Percentiles rank a stretch among this genome's conserved stretches.
These are phyloP conservation scores for Plasmodium sp. DNA, from an alignment of 169 alveolate genomes.

Conservation along the genomic window DNA sequence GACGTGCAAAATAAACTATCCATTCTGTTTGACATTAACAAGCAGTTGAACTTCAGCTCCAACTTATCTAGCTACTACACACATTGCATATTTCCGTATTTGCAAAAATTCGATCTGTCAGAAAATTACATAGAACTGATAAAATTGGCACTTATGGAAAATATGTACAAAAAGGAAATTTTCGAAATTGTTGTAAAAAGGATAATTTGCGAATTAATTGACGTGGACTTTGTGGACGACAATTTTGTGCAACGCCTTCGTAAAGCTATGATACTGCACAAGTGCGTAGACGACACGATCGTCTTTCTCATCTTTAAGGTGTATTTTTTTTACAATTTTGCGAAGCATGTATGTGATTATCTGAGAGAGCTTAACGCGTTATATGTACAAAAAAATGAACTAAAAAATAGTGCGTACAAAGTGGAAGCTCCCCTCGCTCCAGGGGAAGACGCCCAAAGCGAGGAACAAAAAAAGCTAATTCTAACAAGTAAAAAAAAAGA, in stretches of 20 bases:
- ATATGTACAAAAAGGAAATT: constrained; percentile 61
- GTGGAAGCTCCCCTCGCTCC: not conserved
- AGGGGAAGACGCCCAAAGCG: not conserved
- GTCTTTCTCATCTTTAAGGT: constrained; percentile 35
- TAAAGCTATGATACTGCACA: constrained; percentile 6
- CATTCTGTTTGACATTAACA: constrained; percentile 49
- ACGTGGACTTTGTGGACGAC: constrained; percentile 9
- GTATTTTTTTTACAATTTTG: constrained; percentile 36
- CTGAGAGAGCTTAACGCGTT: constrained; percentile 29
- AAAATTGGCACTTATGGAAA: constrained; percentile 28
- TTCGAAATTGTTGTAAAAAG: constrained; percentile 35
- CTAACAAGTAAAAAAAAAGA: constrained; percentile 62
- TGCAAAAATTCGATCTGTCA: constrained; percentile 5
- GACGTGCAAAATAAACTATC: constrained; percentile 24
- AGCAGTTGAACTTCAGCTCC: constrained; percentile 40
- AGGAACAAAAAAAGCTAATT: constrained; percentile 15
- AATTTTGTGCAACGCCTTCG: constrained; percentile 12
- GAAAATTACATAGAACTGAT: constrained; percentile 44
- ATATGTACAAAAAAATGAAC: not conserved
- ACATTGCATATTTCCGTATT: constrained; percentile 4
- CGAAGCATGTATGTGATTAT: constrained; percentile 51
- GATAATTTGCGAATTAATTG: constrained; percentile 17
- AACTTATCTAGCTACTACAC: constrained; percentile 13
- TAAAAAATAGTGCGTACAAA: not conserved
- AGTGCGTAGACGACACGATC: constrained; percentile 40